phyloP scores from a whole-genome alignment of 495 filamentous ascomycete genomes.

The Talaromyces adpressus region DNA sequence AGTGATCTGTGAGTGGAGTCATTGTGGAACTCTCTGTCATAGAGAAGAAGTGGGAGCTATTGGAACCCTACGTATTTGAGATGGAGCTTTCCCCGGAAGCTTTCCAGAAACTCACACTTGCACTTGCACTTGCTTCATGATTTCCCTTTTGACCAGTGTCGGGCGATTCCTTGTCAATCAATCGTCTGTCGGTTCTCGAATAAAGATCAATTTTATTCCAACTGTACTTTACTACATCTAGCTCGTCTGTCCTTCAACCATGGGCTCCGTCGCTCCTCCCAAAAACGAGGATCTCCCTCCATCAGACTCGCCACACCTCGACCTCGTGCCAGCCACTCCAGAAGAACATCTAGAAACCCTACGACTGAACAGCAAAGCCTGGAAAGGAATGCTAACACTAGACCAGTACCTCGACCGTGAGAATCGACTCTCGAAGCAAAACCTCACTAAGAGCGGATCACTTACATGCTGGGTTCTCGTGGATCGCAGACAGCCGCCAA shows the following conservation, averaged over 20 bases:
- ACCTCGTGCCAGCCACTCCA: constrained; percentile 60
- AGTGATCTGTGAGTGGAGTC: background rate
- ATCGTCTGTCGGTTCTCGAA: no score
- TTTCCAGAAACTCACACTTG: background rate
- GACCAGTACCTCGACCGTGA: constrained; percentile 76
- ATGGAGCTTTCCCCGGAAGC: constrained; percentile 3
- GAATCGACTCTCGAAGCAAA: constrained; percentile 56
- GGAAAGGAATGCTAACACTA: constrained; percentile 61
- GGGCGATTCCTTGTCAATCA: background rate
- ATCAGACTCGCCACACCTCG: constrained; percentile 51
- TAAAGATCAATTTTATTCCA: background rate
- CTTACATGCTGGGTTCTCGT: constrained; percentile 85
- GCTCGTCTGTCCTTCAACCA: background rate
- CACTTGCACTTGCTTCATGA: background rate
- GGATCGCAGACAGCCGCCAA: constrained; percentile 39
- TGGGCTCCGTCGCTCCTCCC: constrained; percentile 8
- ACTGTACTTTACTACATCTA: background rate
- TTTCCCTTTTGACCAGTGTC: background rate
- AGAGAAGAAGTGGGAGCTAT: background rate
- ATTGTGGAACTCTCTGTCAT: background rate
- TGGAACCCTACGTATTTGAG: background rate
- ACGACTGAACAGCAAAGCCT: constrained; percentile 60
- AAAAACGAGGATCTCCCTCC: constrained; percentile 38
- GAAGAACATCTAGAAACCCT: constrained; percentile 57
- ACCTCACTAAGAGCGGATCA: constrained; percentile 63